These are phyloP conservation scores for Chalaropsis thielavioides DNA, from an alignment of 2,329 filamentous ascomycete species.

Conservation along the genomic window DNA sequence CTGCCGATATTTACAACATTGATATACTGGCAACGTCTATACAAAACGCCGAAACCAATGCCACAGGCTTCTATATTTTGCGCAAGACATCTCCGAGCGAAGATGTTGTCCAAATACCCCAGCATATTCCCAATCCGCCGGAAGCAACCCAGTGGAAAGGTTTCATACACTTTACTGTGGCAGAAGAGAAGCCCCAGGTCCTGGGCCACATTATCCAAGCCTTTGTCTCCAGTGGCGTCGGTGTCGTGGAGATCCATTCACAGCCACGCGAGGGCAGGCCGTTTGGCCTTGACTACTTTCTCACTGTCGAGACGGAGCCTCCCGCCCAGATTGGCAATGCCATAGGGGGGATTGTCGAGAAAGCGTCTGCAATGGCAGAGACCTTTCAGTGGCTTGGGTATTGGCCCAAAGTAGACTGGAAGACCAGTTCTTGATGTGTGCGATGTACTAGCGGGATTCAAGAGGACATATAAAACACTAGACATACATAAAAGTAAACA, in stretches of 20 bases:
- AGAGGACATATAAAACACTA: background rate
- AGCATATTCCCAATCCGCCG: slow-evolving; percentile 10
- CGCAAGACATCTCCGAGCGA: slow-evolving; percentile 24
- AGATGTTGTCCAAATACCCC: slow-evolving; percentile 10
- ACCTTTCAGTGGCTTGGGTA: slow-evolving; percentile 56
- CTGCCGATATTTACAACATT: slow-evolving; percentile 53
- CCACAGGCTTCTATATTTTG: slow-evolving; percentile 64
- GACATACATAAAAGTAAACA: background rate
- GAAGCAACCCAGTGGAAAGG: slow-evolving; percentile 13
- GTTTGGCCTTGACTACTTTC: slow-evolving; percentile 16
- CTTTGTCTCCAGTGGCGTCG: slow-evolving; percentile 4
- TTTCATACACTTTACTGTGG: slow-evolving; percentile 12
- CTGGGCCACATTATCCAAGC: slow-evolving; percentile 9
- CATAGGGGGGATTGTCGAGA: slow-evolving; percentile 44
- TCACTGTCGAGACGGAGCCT: slow-evolving; percentile 12
- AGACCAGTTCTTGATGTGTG: slow-evolving; percentile 3
- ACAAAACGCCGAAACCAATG: slow-evolving; percentile 61
- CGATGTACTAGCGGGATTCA: background rate
- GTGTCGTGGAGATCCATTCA: slow-evolving; percentile 14
- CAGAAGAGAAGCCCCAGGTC: slow-evolving; percentile 5
- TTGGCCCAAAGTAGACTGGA: slow-evolving; percentile 31
- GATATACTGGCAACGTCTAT: slow-evolving; percentile 55
- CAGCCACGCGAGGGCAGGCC: slow-evolving; percentile 11
- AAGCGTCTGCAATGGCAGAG: slow-evolving; percentile 43
- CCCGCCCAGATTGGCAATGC: slow-evolving; percentile 19